Evolutionary conservation across 257 asterid species (phyloP).

Genomic region (Fraxinus excelsior): DNA sequence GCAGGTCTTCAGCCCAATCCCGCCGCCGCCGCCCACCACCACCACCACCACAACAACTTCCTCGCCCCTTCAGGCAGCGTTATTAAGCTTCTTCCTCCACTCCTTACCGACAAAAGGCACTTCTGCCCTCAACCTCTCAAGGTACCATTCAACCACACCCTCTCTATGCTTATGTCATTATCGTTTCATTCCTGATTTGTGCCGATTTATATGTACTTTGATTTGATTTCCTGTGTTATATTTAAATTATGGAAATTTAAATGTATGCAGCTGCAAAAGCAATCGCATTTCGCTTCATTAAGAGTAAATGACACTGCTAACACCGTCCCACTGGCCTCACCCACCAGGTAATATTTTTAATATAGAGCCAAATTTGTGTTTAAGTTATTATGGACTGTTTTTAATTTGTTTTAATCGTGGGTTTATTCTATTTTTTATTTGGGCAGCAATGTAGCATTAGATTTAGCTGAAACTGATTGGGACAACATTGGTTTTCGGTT

Average conservation of each 20-base stretch:
- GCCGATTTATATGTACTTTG: neutral
- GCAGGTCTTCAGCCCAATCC: slow-evolving; percentile 38
- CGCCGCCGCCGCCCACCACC: slow-evolving; percentile 27
- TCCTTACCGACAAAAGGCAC: slow-evolving; percentile 23
- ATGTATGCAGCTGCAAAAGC: slow-evolving; percentile 39
- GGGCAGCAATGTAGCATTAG: slow-evolving; percentile 56
- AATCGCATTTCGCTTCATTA: slow-evolving; percentile 28
- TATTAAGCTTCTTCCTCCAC: slow-evolving; percentile 36
- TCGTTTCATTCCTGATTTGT: neutral
- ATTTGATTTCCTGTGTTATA: neutral
- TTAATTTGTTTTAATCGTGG: neutral
- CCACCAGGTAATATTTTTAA: slow-evolving; percentile 42
- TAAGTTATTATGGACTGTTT: neutral
- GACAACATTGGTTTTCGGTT: no score
- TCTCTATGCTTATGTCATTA: neutral
- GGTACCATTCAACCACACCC: slow-evolving; percentile 15
- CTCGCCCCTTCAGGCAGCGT: slow-evolving; percentile 35
- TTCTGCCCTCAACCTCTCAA: slow-evolving; percentile 36
- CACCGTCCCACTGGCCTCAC: slow-evolving; percentile 53
- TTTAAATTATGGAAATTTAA: neutral
- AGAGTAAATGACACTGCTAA: slow-evolving; percentile 14
- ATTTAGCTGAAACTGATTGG: slow-evolving; percentile 78
- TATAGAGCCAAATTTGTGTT: slow-evolving; percentile 21
- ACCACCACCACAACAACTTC: slow-evolving; percentile 31
- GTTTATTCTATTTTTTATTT: neutral